These are phyloP conservation scores for Arxiozyma telluris DNA, from an alignment of 1,139 yeast species.

Conservation along the genomic window DNA sequence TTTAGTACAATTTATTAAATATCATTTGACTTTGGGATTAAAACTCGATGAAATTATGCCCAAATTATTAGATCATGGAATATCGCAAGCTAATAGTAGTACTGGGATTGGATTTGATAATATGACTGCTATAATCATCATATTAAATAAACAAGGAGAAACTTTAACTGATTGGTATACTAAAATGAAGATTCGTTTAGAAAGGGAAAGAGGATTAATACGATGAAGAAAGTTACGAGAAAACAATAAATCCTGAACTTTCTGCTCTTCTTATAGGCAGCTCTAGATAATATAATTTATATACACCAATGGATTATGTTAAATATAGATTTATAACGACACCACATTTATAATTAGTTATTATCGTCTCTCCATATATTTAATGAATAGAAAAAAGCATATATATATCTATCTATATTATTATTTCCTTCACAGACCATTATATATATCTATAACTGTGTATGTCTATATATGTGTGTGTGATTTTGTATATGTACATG, in stretches of 20 bases:
- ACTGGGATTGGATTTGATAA: slow-evolving; percentile 78
- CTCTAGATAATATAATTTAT: too few relatives aligned
- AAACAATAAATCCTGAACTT: background rate
- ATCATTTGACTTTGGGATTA: slow-evolving; percentile 49
- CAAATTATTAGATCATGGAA: slow-evolving; percentile 52
- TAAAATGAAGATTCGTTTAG: slow-evolving; percentile 41
- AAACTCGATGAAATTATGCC: slow-evolving; percentile 51
- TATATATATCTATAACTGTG: too few relatives aligned
- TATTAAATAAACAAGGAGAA: slow-evolving; percentile 41
- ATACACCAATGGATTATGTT: too few relatives aligned
- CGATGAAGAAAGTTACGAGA: slow-evolving; percentile 1
- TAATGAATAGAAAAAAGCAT: too few relatives aligned
- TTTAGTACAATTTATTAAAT: slow-evolving; percentile 45
- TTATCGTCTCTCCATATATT: too few relatives aligned
- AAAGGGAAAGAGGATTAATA: slow-evolving; percentile 38
- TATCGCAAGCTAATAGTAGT: slow-evolving; percentile 61
- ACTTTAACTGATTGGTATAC: slow-evolving; percentile 51
- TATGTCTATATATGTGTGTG: too few relatives aligned
- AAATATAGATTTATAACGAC: too few relatives aligned
- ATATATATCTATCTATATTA: too few relatives aligned
- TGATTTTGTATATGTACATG: too few relatives aligned
- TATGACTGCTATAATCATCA: slow-evolving; percentile 63
- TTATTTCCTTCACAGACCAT: too few relatives aligned
- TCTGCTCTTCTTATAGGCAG: background rate
- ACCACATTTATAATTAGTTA: too few relatives aligned